Evolutionary conservation across 345 rosid species (phyloP).

Genomic region (Iberis pinnata): DNA sequence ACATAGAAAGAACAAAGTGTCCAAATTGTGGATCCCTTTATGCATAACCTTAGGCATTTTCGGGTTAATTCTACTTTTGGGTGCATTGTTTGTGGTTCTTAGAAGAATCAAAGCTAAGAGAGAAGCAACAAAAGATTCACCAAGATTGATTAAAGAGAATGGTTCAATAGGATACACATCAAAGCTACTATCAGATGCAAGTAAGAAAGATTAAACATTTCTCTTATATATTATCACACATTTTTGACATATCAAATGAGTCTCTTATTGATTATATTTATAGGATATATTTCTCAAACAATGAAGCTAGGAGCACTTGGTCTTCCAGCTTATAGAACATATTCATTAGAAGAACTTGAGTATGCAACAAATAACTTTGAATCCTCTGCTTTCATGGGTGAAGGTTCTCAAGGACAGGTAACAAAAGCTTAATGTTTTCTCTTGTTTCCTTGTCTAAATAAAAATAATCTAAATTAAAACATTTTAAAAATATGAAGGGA

Average conservation of each 20-base stretch:
- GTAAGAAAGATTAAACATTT: too few species aligned
- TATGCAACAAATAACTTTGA: constrained; percentile 77
- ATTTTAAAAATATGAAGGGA: too few species aligned
- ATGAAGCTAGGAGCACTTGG: constrained; percentile 86
- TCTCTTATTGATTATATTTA: constrained; percentile 18
- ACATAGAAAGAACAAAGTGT: constrained; percentile 32
- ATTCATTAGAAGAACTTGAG: constrained; percentile 81
- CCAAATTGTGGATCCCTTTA: constrained; percentile 40
- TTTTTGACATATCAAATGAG: constrained; percentile 5
- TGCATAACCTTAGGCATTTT: constrained; percentile 50
- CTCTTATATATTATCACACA: background rate
- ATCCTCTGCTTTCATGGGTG: constrained; percentile 84
- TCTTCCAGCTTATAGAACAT: constrained; percentile 75
- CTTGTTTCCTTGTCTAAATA: too few species aligned
- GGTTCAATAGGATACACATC: constrained; percentile 72
- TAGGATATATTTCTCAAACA: constrained; percentile 84
- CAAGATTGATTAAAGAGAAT: constrained; percentile 60
- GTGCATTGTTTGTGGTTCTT: constrained; percentile 41
- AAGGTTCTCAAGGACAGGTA: constrained; percentile 93
- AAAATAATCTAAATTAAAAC: too few species aligned
- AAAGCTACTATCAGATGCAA: constrained; percentile 75
- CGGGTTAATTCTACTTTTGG: constrained; percentile 48
- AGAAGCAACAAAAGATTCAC: constrained; percentile 31
- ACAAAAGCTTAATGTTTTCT: constrained; percentile 3
- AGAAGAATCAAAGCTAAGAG: constrained; percentile 35